Conservation (phyloP, 1,139 yeast species). For the Candida sp. region DNA sequence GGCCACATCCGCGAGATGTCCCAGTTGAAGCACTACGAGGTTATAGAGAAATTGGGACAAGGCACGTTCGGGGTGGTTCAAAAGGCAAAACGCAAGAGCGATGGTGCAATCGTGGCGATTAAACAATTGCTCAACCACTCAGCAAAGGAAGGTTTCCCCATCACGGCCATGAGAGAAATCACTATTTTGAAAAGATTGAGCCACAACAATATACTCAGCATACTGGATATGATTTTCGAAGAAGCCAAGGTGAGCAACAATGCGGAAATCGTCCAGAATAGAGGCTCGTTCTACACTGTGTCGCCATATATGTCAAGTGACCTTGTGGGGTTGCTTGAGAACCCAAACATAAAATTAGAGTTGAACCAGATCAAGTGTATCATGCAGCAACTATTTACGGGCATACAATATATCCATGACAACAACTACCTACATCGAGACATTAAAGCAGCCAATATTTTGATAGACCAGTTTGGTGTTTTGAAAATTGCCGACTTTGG, state of each 20-base stretch:
- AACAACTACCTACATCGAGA: slow-evolving; percentile 82
- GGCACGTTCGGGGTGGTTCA: slow-evolving; percentile 57
- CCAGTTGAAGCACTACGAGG: slow-evolving; percentile 32
- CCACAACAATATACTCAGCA: slow-evolving; percentile 74
- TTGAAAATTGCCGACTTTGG: slow-evolving; percentile 95
- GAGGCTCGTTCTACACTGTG: slow-evolving; percentile 80
- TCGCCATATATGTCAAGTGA: slow-evolving; percentile 96
- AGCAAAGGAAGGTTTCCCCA: slow-evolving; percentile 92
- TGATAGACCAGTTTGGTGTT: slow-evolving; percentile 76
- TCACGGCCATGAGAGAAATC: slow-evolving; percentile 94
- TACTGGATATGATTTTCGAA: slow-evolving; percentile 84
- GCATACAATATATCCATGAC: slow-evolving; percentile 83
- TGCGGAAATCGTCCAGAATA: slow-evolving; percentile 36
- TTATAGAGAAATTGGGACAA: slow-evolving; percentile 47
- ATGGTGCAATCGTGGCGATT: slow-evolving; percentile 50
- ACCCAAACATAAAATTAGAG: slow-evolving; percentile 67
- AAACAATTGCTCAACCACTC: slow-evolving; percentile 85
- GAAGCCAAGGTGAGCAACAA: slow-evolving; percentile 44
- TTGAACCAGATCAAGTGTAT: slow-evolving; percentile 83
- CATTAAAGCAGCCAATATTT: slow-evolving; percentile 91
- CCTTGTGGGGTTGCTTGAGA: slow-evolving; percentile 89
- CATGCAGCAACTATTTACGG: slow-evolving; percentile 76
- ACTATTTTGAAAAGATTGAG: slow-evolving; percentile 74
- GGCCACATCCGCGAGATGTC: slow-evolving; percentile 30
- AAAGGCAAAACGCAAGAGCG: slow-evolving; percentile 36